Evolutionary conservation across 306 rosid species (phyloP), one percentile per base, ranked within the genome.

Genomic region (Acacia acuminata): DNA sequence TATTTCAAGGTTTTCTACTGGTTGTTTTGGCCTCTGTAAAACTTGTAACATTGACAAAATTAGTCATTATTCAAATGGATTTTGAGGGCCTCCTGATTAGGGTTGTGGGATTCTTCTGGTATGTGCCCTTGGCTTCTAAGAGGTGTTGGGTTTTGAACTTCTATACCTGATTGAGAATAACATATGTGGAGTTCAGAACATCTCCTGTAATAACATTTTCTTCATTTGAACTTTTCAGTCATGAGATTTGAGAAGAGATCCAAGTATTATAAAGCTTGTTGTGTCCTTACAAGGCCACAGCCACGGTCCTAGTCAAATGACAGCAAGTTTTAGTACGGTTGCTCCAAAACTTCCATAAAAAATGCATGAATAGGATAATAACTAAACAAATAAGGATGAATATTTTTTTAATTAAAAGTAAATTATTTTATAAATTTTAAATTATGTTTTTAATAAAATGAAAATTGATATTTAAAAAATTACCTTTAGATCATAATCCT

Each of bases 1-100:
- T 77, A 45, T 67, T 83, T 73, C 67, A 73, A 80, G 81, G 78
- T 20, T 53, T 47, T 86, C 73, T 63, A 56, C 50, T 45, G 42
- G 27, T 30, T 27, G 61, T 61, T 78, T 55, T 45, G 27, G 68
- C 64, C 25, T 47, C 60, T 19, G 30, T 51, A 51, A 44, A 76
- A 65, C 56, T 61, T 20, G 63, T 43, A 4, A 43, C 34, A 43
- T 64, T 36, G 42, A 58, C 74, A 30, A 47, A 66, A 81, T 67
- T 7, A 64, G 40, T 64, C 19, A 32, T 64, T 19, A 64, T 12
- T 63, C 27, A 9, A 44, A 68, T 70, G 47, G 53, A 32, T 69
- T 10, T 19, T 22, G 47, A 25, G 53, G 25, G 53, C 30, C 75
- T 51, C 16, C 8, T 42, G 32, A 42, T 43, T 7, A 11, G 10